Evolutionary conservation across 192 early-diverging fungal genomes (phyloP), one percentile per base, ranked within the genome.

Genomic region (Lobulomyces angularis): DNA sequence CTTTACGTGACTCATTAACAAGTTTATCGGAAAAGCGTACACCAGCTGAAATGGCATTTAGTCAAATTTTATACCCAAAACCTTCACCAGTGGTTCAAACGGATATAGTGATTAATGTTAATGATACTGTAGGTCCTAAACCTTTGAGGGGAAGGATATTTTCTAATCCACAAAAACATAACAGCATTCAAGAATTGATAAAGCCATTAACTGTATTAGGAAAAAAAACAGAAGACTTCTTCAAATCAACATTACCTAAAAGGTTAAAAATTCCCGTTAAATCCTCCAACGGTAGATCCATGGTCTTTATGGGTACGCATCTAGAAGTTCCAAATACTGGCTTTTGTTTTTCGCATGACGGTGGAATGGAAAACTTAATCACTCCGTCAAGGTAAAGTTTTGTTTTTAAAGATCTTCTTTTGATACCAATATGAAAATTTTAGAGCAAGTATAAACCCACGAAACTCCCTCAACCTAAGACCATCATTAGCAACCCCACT

Each of bases 271-370:
- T 11, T 48, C 32, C 1, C 37, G 47, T 28, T 14, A 27, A 0
- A 38, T 37, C 9, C 23, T 36, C 16, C 38, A 38, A 48, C 20
- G 51, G 48, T 27, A 50, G 53, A 7, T 51, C 48, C 22, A 37
- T 72, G 12, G 60, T 68, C 22, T 72, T 56, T 35, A 72, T 72
- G 69, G 69, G 69, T 3, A 41, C 45, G 3, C 35, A 62, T 6
- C 54, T 45, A 16, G 45, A 52, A 11, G 23, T 51, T 19, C 48
- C 58, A n/a, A 69, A 72, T 35, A 59, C 45, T 6, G 69, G 69
- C 1, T 72, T 68, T 49, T 53, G 53, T 26, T 72, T 72, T 37
- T 65, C 62, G 5, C 69, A 72, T 35, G 69, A 62, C 17, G 47
- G 35, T n/a, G 69, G 69, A 8, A 72, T 72, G 69, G 32, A 35